Base-by-base conservation (phyloP, 208 protist genomes). In the Trypanosoma lewisi region DNA sequence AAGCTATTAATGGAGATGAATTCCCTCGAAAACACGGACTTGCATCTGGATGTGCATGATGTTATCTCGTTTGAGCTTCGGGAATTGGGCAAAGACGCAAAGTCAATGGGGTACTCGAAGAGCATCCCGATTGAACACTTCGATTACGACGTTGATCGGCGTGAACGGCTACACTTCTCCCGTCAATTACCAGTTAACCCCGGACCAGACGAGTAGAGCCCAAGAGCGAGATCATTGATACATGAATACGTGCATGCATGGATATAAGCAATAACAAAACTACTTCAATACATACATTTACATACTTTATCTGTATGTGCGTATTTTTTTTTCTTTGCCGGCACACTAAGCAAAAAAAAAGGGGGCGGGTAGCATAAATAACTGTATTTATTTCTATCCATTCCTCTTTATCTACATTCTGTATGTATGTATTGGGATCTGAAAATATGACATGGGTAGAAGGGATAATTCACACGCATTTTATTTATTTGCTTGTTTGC, bases 21-120 rank as follows among this genome's bases (percentile, higher is more conserved):
- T 55, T 25, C 21, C 30, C 21, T 41, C 12, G 62, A 75, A 45
- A 5, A 59, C 34, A 67, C 67, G 0, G 57, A 73, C 28, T 85
- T 76, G 48, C 85, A 92, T 52, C 83, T 93, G 17, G 86, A 93
- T 57, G 73, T 89, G 14, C 86, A 93, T 61, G 86, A 93, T 56
- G 72, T 87, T 12, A 61, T 77, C 41, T 68, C 63, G 58, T 78
- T 93, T 50, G 80, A 93, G 60, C 51, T 93, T 36, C 86, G 86
- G 36, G 86, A 89, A 51, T 68, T 93, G 31, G 86, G 82, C 25
- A 67, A 63, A 25, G 80, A 93, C 53, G 75, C 83, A 0, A 85
- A 80, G 68, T 73, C 65, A 21, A 88, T 92, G 85, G 80, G 85
- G 0, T 88, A 91, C 63, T 81, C 76, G 48, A 91, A 89, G 69